phyloP scores from a whole-genome alignment of 2,329 filamentous ascomycete species.

The Clonostachys solani region DNA sequence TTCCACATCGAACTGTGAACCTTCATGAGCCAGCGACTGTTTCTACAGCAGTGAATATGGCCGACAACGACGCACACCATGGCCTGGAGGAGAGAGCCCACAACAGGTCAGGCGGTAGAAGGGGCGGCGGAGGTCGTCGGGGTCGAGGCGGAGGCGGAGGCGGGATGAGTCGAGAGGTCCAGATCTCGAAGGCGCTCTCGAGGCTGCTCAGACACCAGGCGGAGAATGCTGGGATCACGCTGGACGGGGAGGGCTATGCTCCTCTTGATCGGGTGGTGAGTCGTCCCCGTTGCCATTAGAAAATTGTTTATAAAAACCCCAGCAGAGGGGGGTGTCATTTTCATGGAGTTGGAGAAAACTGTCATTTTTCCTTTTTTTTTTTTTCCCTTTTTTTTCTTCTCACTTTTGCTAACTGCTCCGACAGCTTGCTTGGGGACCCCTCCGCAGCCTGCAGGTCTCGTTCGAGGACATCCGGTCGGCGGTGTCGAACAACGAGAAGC shows the following conservation, averaged over 20 bases:
- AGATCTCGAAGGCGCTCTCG: constrained; percentile 50
- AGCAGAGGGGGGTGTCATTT: neutral
- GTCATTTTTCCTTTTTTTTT: neutral
- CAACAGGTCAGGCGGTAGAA: constrained; percentile 2
- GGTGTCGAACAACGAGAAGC: constrained; percentile 78
- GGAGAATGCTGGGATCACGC: constrained; percentile 46
- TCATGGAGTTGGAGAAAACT: neutral
- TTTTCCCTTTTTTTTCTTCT: neutral
- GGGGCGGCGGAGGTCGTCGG: constrained; percentile 18
- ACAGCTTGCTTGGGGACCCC: constrained; percentile 48
- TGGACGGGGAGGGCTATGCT: constrained; percentile 58
- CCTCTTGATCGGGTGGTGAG: constrained; percentile 54
- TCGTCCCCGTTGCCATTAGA: constrained; percentile 7
- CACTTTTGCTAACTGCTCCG: neutral
- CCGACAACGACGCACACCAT: neutral
- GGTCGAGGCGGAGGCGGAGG: constrained; percentile 22
- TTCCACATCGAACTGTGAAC: no score
- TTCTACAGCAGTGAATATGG: neutral
- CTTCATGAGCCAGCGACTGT: no score
- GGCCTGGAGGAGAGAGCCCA: constrained; percentile 12
- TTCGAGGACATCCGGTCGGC: constrained; percentile 67
- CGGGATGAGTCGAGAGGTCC: constrained; percentile 34
- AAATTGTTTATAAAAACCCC: neutral
- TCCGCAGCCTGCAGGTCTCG: constrained; percentile 69
- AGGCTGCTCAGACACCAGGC: constrained; percentile 53